Evolutionary conservation across 1,139 yeast genomes (phyloP), one percentile per base, ranked within the genome.

Genomic region (Saccharomycopsis crataegensis): DNA sequence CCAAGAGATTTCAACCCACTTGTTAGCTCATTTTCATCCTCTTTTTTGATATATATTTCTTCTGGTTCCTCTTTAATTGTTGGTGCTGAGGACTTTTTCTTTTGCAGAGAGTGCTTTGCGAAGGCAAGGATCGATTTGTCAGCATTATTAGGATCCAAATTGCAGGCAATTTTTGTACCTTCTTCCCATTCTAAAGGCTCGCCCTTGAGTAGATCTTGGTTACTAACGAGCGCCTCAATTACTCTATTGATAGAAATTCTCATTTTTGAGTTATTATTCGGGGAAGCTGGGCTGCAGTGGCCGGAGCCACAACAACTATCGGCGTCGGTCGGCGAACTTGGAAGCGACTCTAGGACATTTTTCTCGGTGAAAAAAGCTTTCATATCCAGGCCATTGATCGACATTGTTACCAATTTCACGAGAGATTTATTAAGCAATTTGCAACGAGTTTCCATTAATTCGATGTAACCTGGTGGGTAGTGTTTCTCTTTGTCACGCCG

Each of bases 381-480:
- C 57, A 65, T 62, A 36, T 60, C 64, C 17, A 65, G 63, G 12
- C 67, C 63, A 1, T 63, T 60, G 43, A 69, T 65, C 12, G 75
- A 65, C 59, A 73, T 63, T 44, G 67, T 65, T 17, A 76, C 65
- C 40, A 78, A 61, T 55, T 70, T 70, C 46, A 70, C 67, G 56
- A 86, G 69, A 1, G 84, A 73, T 61, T 77, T 77, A 47, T 83
- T 80, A 43, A 85, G 70, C 36, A 85, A 72, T 50, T 81, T 83
- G 50, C 84, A 71, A 51, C 93, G 69, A 28, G 85, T 81, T 63
- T 86, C 91, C 47, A 86, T 69, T 54, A 86, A 68, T 62, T 86
- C 93, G 12, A 84, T 86, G 60, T 85, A 83, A 1, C 86, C 86
- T 43, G 71, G 69, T 1, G 89, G 83, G 61, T 82, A 83, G 48